A percentile compares a stretch with the other conserved stretches of the same genome.
Conservation (phyloP, 2,329 filamentous ascomycete species). For the Lachnellula suecica region DNA sequence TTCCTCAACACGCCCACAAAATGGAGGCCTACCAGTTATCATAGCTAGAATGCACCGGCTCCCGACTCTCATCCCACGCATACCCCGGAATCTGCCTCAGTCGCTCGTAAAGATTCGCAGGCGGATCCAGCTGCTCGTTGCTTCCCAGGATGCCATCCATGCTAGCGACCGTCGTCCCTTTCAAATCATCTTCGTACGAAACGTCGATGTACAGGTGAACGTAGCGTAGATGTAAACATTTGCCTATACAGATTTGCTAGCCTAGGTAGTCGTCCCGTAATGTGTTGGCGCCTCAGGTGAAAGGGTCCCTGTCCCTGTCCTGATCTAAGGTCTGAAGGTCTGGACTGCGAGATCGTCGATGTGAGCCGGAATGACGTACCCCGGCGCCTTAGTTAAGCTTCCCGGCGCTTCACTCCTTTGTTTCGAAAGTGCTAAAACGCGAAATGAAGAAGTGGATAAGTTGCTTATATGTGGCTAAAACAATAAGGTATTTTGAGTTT, state of each 20-base stretch:
- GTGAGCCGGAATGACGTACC: too few relatives aligned
- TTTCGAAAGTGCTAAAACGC: too few relatives aligned
- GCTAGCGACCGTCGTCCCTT: constrained; percentile 1
- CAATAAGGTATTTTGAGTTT: too few relatives aligned
- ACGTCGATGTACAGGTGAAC: background rate
- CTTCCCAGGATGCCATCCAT: constrained; percentile 28
- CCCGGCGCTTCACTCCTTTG: too few relatives aligned
- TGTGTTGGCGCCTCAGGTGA: too few relatives aligned
- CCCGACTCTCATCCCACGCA: constrained; percentile 67
- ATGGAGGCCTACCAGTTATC: constrained; percentile 70
- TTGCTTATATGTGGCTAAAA: too few relatives aligned
- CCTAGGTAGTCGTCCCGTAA: too few relatives aligned
- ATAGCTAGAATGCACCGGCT: constrained; percentile 68
- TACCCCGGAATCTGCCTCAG: constrained; percentile 73
- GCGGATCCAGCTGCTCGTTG: constrained; percentile 52
- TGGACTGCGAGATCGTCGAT: too few relatives aligned
- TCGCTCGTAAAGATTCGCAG: constrained; percentile 69
- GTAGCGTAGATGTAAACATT: background rate
- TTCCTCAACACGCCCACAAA: background rate
- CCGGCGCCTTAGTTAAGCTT: too few relatives aligned
- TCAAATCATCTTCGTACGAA: constrained; percentile 9
- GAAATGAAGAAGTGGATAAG: too few relatives aligned
- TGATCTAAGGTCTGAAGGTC: too few relatives aligned
- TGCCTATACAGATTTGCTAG: background rate
- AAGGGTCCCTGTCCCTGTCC: too few relatives aligned